A percentile compares a stretch with the other conserved stretches of the same genome.
phyloP scores from a whole-genome alignment of 106 monocot species.

The Dendrobium catenatum region DNA sequence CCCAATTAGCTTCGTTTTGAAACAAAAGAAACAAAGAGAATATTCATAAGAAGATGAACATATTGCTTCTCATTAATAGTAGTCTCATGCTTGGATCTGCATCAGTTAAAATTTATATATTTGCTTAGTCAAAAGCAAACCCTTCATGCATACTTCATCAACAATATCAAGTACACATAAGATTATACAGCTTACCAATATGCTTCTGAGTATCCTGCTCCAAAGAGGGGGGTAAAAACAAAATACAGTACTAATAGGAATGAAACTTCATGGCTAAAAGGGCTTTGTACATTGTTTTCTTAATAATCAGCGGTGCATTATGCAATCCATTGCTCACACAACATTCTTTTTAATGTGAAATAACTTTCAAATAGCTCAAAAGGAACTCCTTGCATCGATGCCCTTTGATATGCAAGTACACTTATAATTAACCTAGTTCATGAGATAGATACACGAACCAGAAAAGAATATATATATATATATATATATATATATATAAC shows the following conservation, averaged over 20 bases:
- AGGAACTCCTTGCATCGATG: background rate
- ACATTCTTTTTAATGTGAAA: constrained; percentile 1
- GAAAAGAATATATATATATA: background rate
- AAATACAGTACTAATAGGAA: background rate
- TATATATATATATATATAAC: background rate
- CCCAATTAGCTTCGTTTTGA: background rate
- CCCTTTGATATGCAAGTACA: background rate
- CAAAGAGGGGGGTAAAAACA: background rate
- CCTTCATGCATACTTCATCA: background rate
- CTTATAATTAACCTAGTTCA: background rate
- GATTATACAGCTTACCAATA: background rate
- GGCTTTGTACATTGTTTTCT: background rate
- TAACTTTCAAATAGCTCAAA: background rate
- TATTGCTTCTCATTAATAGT: background rate
- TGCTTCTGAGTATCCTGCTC: background rate
- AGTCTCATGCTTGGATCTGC: background rate
- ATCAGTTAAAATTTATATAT: background rate
- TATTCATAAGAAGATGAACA: background rate
- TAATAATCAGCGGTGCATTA: background rate
- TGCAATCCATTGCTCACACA: background rate
- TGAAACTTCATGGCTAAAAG: background rate
- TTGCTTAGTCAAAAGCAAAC: background rate
- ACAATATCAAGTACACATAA: background rate
- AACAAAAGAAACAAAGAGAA: constrained; percentile 5
- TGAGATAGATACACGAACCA: background rate